These are phyloP conservation scores for Macrotyloma uniflorum DNA, from an alignment of 306 rosid genomes.

Conservation along the genomic window DNA sequence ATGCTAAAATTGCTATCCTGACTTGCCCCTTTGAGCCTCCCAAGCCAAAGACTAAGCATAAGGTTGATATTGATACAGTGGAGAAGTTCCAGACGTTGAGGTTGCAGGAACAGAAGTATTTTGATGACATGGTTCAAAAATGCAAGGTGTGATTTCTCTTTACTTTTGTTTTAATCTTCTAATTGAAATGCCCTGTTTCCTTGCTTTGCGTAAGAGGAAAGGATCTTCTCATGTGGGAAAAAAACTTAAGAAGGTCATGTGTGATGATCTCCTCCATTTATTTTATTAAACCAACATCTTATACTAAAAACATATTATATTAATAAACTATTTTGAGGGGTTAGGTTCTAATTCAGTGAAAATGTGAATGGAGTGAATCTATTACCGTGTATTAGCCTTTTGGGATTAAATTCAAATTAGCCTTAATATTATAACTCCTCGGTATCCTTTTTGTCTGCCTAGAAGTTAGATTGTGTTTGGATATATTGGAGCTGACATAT, in stretches of 20 bases:
- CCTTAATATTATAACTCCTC: background rate
- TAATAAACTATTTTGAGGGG: too few species aligned
- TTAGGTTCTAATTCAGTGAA: too few species aligned
- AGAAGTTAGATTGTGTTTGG: background rate
- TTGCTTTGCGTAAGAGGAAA: too few species aligned
- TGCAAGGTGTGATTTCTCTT: slow-evolving; percentile 72
- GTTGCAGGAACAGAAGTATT: slow-evolving; percentile 80
- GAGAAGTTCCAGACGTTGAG: slow-evolving; percentile 93
- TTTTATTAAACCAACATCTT: too few species aligned
- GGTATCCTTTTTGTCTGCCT: background rate
- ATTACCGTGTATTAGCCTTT: background rate
- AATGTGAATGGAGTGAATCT: too few species aligned
- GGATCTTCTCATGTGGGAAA: too few species aligned
- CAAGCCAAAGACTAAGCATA: slow-evolving; percentile 98
- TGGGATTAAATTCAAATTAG: background rate
- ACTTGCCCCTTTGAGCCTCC: slow-evolving; percentile 99
- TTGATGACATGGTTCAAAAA: slow-evolving; percentile 93
- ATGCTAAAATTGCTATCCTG: slow-evolving; percentile 94
- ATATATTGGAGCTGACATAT: slow-evolving; percentile 3
- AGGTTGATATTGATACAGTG: slow-evolving; percentile 96
- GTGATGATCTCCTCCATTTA: too few species aligned
- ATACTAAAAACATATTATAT: too few species aligned
- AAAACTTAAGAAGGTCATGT: too few species aligned
- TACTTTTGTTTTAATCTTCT: background rate
- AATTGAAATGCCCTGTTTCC: background rate